These are phyloP conservation scores for Streptanthus diversifolius DNA, from an alignment of 345 rosid species.

Conservation along the genomic window DNA sequence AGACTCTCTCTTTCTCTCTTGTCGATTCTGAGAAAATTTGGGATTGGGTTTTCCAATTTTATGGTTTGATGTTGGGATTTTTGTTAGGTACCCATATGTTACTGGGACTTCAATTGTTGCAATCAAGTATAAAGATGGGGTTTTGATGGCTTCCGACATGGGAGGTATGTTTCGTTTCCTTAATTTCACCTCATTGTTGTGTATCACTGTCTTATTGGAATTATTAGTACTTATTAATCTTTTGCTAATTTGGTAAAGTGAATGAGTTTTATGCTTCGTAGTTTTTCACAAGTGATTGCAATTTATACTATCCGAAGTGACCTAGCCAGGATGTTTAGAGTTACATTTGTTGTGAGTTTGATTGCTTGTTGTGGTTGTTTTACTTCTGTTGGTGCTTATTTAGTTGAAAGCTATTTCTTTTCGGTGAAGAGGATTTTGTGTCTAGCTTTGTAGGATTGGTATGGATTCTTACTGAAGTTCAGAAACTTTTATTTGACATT, in stretches of 20 bases:
- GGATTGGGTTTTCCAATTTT: not conserved
- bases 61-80: constrained; percentile 6
- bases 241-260: not conserved
- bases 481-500: not conserved
- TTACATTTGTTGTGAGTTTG: not conserved
- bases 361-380: not conserved
- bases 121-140: constrained; percentile 90
- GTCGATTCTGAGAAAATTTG: not conserved
- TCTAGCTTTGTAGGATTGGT: not conserved
- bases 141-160: constrained; percentile 96
- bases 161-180: constrained; percentile 49
- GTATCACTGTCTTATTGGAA: not conserved
- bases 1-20: not conserved
- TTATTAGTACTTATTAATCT: not conserved
- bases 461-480: not conserved
- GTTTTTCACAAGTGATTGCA: not conserved
- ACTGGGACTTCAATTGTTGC: constrained; percentile 96
- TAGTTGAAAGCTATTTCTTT: not conserved
- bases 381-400: not conserved
- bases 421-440: not conserved
- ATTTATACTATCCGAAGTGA: not conserved
- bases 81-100: constrained; percentile 74
- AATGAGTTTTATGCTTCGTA: not conserved
- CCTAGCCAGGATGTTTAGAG: not conserved
- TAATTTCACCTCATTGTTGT: not conserved